A percentile compares a stretch with the other conserved stretches of the same genome.
Evolutionary conservation across 495 filamentous ascomycete species (phyloP).

Genomic region (Hypoxylon trugodes): DNA sequence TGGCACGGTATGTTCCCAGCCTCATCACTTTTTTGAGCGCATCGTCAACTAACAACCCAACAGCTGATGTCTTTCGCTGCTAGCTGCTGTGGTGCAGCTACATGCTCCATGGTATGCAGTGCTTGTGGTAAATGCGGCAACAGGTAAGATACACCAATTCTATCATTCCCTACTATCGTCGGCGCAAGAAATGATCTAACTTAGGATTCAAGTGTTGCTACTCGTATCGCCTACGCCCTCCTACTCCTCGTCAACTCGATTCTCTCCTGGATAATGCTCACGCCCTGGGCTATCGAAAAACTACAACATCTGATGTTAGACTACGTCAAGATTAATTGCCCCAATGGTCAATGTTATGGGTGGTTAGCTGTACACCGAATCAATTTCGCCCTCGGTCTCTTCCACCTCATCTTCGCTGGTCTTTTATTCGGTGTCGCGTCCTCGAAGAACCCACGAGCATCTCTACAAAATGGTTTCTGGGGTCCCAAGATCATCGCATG

Average conservation of each 20-base stretch:
- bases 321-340: constrained; percentile 92
- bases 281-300: constrained; percentile 97
- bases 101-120: constrained; percentile 92
- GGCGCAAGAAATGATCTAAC: constrained; percentile 4
- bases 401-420: constrained; percentile 85
- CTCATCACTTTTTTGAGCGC: constrained; percentile 1
- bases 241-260: constrained; percentile 97
- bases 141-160: constrained; percentile 67
- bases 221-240: constrained; percentile 95
- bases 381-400: constrained; percentile 94
- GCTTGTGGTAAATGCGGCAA: constrained; percentile 96
- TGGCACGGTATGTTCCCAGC: constrained; percentile 73
- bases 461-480: constrained; percentile 95
- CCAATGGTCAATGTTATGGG: constrained; percentile 89
- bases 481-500: constrained; percentile 78
- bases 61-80: constrained; percentile 79
- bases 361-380: constrained; percentile 97
- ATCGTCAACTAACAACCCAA: constrained; percentile 10
- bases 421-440: constrained; percentile 86
- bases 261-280: constrained; percentile 98
- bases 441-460: constrained; percentile 86
- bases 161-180: not conserved
- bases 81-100: constrained; percentile 94
- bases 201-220: constrained; percentile 74
- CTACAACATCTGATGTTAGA: constrained; percentile 89